Evolutionary conservation across 2,329 filamentous ascomycete genomes (phyloP), one percentile per base, ranked within the genome.

Genomic region (Chalaropsis ovoidea): DNA sequence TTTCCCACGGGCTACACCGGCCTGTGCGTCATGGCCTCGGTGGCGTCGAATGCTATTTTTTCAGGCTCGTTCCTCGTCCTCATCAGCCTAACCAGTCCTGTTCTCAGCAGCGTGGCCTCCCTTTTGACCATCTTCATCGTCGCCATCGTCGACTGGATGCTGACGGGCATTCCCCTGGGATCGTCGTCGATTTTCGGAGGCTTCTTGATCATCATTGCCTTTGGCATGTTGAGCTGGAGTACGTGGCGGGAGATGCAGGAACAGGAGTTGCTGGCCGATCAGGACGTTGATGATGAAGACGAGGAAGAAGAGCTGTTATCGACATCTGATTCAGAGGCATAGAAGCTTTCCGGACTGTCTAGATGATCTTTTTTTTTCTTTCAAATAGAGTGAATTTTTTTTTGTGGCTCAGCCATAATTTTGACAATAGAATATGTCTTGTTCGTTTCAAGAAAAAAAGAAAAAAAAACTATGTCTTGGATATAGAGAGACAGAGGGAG

Each of bases 61-160:
- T 94, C 91, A 11, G 94, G 94, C 27, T 90, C 87, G 22, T 97
- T 97, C 79, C 81, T 97, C 7, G 88, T 96, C 42, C 82, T 99
- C 64, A 97, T 99, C 72, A 91, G 87, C 17, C 81, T 99, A 35
- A 99, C 94, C 0, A 93, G 88, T 19, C 94, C 94, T 0, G 94
- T 99, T 2, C 80, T 99, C 3, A 93, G 88, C 67, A 95, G 89
- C 19, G 94, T 99, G 11, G 94, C 94, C 0, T 90, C 93, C 1
- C 82, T 99, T 39, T 80, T 99, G 60, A 99, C 94, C 24, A 99
- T 99, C 70, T 97, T 99, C 80, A 84, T 97, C 68, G 94, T 99
- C 6, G 94, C 93, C 0, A 79, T 97, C 39, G 89, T 89, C 65
- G 94, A 99, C 75, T 95, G 94, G 85, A 73, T 92, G 66, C 79